Evolutionary conservation across 768 basidiomycete genomes (phyloP).

Genomic region (Trichaptum fuscoviolaceum): DNA sequence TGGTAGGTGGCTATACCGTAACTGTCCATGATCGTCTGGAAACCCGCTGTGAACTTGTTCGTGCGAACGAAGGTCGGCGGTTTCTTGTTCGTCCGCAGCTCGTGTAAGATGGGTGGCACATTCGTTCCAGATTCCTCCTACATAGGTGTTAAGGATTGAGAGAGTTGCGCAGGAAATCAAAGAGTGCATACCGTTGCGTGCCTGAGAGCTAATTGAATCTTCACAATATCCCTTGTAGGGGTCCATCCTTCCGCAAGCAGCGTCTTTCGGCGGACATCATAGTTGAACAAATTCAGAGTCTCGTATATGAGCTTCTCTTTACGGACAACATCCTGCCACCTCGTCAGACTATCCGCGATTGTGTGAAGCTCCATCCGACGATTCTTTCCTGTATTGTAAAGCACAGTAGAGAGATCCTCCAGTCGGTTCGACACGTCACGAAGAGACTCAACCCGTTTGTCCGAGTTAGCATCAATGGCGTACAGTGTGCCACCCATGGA

Average conservation of each 20-base stretch:
- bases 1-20: constrained; percentile 95
- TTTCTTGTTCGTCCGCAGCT: constrained; percentile 81
- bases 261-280: constrained; percentile 90
- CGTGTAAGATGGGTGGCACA: constrained; percentile 88
- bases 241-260: constrained; percentile 98
- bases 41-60: constrained; percentile 94
- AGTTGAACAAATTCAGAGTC: constrained; percentile 92
- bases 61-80: constrained; percentile 95
- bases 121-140: constrained; percentile 89
- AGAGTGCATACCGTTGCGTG: constrained; percentile 65
- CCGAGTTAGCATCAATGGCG: constrained; percentile 91
- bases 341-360: constrained; percentile 78
- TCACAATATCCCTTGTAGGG: constrained; percentile 84
- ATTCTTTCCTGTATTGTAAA: constrained; percentile 84
- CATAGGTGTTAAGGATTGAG: constrained; percentile 3
- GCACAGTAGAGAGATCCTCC: constrained; percentile 84
- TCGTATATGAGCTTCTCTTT: constrained; percentile 97
- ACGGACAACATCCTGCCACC: constrained; percentile 90
- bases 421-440: constrained; percentile 83
- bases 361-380: constrained; percentile 78
- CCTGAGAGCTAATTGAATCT: constrained; percentile 81
- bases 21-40: constrained; percentile 97
- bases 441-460: constrained; percentile 87
- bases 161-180: neutral
- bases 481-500: constrained; percentile 99